These are phyloP conservation scores for Hypomyces perniciosus DNA, from an alignment of 2,329 filamentous ascomycete genomes.

Conservation along the genomic window DNA sequence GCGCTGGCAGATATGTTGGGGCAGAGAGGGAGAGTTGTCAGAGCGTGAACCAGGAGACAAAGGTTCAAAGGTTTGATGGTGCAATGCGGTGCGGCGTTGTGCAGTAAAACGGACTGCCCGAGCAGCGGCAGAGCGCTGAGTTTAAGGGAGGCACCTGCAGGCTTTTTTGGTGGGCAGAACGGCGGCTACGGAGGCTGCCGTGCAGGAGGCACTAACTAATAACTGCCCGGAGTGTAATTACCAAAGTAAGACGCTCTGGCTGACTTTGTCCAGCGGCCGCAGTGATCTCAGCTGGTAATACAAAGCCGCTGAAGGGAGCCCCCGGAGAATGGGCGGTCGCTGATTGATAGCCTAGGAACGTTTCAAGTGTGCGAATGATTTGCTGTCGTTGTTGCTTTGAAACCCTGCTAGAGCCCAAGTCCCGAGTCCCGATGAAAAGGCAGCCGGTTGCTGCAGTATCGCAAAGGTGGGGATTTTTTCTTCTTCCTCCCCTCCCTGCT, in stretches of 20 bases:
- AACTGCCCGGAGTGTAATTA: neutral
- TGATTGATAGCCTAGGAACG: neutral
- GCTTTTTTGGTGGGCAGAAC: neutral
- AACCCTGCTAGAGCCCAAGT: no score
- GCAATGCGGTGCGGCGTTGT: neutral
- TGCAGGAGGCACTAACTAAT: neutral
- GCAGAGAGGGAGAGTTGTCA: neutral
- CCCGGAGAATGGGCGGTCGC: no score
- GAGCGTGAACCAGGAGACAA: neutral
- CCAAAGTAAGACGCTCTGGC: no score
- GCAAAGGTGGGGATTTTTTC: neutral
- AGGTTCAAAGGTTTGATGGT: neutral
- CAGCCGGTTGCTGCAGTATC: neutral
- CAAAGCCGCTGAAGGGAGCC: no score
- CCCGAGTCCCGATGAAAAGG: neutral
- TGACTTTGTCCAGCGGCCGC: no score
- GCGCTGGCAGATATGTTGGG: neutral
- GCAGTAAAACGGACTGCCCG: constrained; percentile 2
- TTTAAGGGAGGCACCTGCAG: neutral
- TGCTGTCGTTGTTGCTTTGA: no score
- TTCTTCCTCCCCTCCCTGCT: no score
- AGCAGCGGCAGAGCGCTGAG: neutral
- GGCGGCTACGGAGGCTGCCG: neutral
- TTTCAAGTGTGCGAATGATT: neutral
- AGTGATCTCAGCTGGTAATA: no score